Conservation (phyloP, 164 flowering plant genomes). For the Dillenia turbinata region DNA sequence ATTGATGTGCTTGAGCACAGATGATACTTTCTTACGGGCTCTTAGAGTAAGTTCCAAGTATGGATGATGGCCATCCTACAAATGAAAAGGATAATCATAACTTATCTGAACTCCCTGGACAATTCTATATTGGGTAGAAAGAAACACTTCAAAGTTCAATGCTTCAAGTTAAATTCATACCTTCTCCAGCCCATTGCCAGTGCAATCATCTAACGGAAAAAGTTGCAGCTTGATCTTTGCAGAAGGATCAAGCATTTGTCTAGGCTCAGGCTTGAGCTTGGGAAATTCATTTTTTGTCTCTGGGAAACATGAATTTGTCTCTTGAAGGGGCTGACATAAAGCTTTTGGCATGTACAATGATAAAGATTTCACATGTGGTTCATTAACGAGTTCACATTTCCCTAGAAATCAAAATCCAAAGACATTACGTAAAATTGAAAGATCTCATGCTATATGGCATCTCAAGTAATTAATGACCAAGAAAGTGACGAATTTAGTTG, state of each 20-base stretch:
- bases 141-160: background rate
- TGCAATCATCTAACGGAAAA: slow-evolving; percentile 57
- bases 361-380: slow-evolving; percentile 11
- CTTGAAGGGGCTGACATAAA: slow-evolving; percentile 10
- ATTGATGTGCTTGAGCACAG: slow-evolving; percentile 63
- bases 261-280: slow-evolving; percentile 13
- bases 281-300: slow-evolving; percentile 7
- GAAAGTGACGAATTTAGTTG: no score
- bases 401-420: slow-evolving; percentile 11
- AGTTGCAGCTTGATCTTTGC: slow-evolving; percentile 63
- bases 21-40: slow-evolving; percentile 62
- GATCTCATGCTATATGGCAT: no score
- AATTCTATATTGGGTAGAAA: background rate
- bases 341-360: slow-evolving; percentile 11
- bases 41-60: slow-evolving; percentile 67
- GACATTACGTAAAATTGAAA: no score
- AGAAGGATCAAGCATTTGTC: slow-evolving; percentile 16
- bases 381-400: slow-evolving; percentile 9
- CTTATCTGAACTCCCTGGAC: background rate
- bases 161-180: slow-evolving; percentile 22
- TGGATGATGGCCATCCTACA: slow-evolving; percentile 74
- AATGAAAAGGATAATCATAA: slow-evolving; percentile 1
- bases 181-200: slow-evolving; percentile 64
- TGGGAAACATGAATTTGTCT: background rate
- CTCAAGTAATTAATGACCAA: no score